These are phyloP conservation scores for Ogataea pini DNA, from an alignment of 805 yeast species.

Conservation along the genomic window DNA sequence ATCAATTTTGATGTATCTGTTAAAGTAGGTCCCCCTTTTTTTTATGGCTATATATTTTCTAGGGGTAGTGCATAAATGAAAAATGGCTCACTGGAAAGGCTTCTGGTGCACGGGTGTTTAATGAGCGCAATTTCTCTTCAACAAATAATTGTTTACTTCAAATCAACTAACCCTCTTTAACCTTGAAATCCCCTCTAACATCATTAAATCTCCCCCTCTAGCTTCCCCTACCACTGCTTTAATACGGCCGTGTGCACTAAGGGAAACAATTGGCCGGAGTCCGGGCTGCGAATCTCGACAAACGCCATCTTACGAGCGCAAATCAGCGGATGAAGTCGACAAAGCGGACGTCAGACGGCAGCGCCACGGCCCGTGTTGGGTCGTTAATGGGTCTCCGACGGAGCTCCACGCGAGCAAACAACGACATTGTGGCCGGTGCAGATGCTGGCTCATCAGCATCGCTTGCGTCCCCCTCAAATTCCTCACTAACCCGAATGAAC, in stretches of 20 bases:
- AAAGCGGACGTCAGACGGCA: conserved; percentile 16
- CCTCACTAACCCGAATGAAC: conserved; percentile 20
- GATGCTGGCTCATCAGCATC: conserved; percentile 9
- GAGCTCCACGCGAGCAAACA: conserved; percentile 12
- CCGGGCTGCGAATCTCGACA: not conserved
- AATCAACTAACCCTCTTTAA: not conserved
- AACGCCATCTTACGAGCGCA: not conserved
- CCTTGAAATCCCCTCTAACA: too few species aligned
- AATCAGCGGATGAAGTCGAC: conserved; percentile 18
- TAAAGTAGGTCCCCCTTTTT: not conserved
- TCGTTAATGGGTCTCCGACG: conserved; percentile 29
- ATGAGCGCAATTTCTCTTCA: not conserved
- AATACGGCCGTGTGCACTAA: not conserved
- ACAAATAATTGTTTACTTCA: not conserved
- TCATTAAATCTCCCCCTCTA: not conserved
- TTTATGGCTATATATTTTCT: too few species aligned
- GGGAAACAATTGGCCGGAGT: conserved; percentile 1
- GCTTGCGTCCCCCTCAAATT: conserved; percentile 5
- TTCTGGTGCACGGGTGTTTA: too few species aligned
- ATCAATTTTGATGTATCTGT: not conserved
- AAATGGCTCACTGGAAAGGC: too few species aligned
- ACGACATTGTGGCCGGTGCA: not conserved
- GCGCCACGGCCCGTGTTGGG: conserved; percentile 20
- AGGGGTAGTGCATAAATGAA: too few species aligned
- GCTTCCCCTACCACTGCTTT: not conserved